phyloP scores from a whole-genome alignment of 257 asterid species.

The Gentiana straminea region DNA sequence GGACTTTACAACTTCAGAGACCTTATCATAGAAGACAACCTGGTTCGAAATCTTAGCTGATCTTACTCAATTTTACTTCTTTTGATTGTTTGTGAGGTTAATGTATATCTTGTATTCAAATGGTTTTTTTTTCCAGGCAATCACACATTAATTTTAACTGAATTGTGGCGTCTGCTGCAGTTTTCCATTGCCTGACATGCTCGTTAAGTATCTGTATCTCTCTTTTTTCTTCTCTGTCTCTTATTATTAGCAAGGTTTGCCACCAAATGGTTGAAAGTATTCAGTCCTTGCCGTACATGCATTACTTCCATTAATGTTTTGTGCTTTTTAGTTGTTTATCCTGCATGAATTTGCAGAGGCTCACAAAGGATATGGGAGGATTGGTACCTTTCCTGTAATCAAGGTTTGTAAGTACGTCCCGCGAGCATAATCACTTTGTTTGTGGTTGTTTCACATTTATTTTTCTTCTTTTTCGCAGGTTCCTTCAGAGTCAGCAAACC shows the following conservation, averaged over 20 bases:
- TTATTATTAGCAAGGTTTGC: conserved; percentile 5
- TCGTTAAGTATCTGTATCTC: conserved; percentile 32
- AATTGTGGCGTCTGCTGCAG: conserved; percentile 81
- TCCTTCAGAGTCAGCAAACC: conserved; percentile 78
- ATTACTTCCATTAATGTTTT: neutral
- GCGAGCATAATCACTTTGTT: neutral
- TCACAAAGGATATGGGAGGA: conserved; percentile 57
- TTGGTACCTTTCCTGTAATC: conserved; percentile 63
- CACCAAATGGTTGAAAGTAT: conserved; percentile 6
- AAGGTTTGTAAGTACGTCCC: conserved; percentile 22
- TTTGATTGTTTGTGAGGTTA: neutral
- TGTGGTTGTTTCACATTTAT: neutral
- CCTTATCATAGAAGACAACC: conserved; percentile 76
- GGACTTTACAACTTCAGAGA: conserved; percentile 76
- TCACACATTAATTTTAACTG: conserved; percentile 61
- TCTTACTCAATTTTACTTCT: neutral
- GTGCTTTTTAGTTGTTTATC: neutral
- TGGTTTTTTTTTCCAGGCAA: conserved; percentile 6
- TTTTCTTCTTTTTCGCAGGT: conserved; percentile 34
- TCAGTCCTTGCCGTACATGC: neutral
- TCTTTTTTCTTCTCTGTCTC: conserved; percentile 3
- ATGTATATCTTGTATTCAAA: neutral
- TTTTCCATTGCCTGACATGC: conserved; percentile 61
- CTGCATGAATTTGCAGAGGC: conserved; percentile 32
- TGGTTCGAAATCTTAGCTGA: conserved; percentile 29